These are phyloP conservation scores for Pseudocercospora musae DNA, from an alignment of 2,329 filamentous ascomycete species.

Conservation along the genomic window DNA sequence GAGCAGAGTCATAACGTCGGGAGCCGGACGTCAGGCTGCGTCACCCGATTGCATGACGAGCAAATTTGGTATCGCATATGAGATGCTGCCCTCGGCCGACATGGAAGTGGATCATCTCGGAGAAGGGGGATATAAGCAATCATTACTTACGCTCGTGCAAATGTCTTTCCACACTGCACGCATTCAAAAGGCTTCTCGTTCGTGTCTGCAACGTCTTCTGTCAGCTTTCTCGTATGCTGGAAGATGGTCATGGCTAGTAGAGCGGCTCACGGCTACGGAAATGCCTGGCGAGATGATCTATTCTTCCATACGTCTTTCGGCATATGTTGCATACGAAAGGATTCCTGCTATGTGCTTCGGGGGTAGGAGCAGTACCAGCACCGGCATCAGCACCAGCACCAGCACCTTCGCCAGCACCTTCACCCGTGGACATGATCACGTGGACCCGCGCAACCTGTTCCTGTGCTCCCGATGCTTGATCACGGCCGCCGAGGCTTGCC, in stretches of 20 bases:
- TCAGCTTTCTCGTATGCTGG: slow-evolving; percentile 1
- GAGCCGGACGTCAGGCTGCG: background rate
- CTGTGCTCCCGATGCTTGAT: background rate
- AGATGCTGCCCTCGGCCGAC: slow-evolving; percentile 8
- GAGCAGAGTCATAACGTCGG: background rate
- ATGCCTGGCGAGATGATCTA: slow-evolving; percentile 23
- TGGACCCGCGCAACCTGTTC: background rate
- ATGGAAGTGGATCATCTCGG: background rate
- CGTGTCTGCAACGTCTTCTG: slow-evolving; percentile 12
- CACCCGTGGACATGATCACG: slow-evolving; percentile 9
- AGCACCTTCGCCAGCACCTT: background rate
- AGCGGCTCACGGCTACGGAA: slow-evolving; percentile 21
- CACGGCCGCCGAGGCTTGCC: background rate
- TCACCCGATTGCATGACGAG: background rate
- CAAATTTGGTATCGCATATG: background rate
- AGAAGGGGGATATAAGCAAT: background rate
- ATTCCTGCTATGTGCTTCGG: slow-evolving; percentile 8
- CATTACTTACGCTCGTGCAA: slow-evolving; percentile 21
- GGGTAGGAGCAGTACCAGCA: background rate
- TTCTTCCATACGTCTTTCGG: slow-evolving; percentile 23
- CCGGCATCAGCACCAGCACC: too few species aligned
- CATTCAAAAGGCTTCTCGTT: slow-evolving; percentile 24
- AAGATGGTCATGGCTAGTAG: background rate
- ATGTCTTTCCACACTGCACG: slow-evolving; percentile 21
- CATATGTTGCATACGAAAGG: slow-evolving; percentile 24